Evolutionary conservation across 2,329 filamentous ascomycete genomes (phyloP).

Genomic region (Paracamarosporium sp.): DNA sequence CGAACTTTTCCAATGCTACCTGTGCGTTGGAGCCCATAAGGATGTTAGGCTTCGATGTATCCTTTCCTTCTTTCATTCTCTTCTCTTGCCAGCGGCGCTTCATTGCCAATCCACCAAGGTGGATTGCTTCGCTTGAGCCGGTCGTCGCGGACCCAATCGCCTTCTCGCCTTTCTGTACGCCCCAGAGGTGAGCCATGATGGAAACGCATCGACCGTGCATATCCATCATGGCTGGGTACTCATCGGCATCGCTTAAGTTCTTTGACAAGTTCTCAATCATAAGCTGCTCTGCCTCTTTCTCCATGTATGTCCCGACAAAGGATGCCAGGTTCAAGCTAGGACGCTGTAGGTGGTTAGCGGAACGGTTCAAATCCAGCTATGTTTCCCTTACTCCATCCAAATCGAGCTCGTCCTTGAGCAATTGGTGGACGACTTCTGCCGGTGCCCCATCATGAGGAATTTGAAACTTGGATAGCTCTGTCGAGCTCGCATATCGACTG

Average conservation of each 20-base stretch:
- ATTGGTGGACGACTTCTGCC: constrained; percentile 69
- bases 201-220: constrained; percentile 73
- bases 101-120: constrained; percentile 75
- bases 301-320: constrained; percentile 77
- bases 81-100: constrained; percentile 76
- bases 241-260: constrained; percentile 72
- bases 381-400: constrained; percentile 36
- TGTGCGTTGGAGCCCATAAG: constrained; percentile 78
- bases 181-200: constrained; percentile 73
- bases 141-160: constrained; percentile 74
- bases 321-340: constrained; percentile 72
- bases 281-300: constrained; percentile 68
- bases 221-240: constrained; percentile 51
- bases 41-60: constrained; percentile 71
- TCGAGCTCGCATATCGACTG: constrained; percentile 61
- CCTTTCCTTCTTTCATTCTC: constrained; percentile 66
- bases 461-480: constrained; percentile 65
- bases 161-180: constrained; percentile 65
- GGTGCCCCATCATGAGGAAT: constrained; percentile 65
- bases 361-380: background rate
- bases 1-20: constrained; percentile 76
- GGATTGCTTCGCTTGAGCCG: constrained; percentile 74
- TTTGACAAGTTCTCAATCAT: constrained; percentile 74
- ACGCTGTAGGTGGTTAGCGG: constrained; percentile 56
- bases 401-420: constrained; percentile 56